Evolutionary conservation across 2,329 filamentous ascomycete species (phyloP).

Genomic region (Leptoxyphium fumago): DNA sequence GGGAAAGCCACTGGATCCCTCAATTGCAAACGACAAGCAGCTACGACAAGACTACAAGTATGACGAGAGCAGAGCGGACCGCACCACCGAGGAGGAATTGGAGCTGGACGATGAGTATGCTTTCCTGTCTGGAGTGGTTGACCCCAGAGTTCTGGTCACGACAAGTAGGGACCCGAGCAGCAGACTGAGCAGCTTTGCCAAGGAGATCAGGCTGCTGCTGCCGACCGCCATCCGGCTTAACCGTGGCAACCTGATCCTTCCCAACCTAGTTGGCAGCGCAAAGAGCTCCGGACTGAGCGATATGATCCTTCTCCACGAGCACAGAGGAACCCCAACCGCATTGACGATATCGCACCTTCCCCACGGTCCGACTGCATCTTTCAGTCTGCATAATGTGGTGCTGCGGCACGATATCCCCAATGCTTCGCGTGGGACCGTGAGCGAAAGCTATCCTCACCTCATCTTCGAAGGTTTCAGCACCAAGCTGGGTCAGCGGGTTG

Average conservation of each 20-base stretch:
- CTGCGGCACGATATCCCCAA: constrained; percentile 87
- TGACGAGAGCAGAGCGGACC: constrained; percentile 65
- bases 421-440: constrained; percentile 70
- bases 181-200: constrained; percentile 75
- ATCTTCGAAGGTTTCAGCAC: constrained; percentile 91
- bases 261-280: constrained; percentile 70
- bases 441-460: constrained; percentile 83
- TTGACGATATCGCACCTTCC: constrained; percentile 78
- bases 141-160: constrained; percentile 77
- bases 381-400: constrained; percentile 84
- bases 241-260: constrained; percentile 75
- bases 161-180: constrained; percentile 81
- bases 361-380: constrained; percentile 75
- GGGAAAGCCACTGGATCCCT: constrained; percentile 69
- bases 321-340: constrained; percentile 81
- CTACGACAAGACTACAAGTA: constrained; percentile 84
- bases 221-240: constrained; percentile 82
- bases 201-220: constrained; percentile 72
- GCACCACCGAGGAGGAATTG: constrained; percentile 51
- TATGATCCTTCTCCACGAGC: constrained; percentile 77
- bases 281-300: constrained; percentile 70
- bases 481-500: constrained; percentile 63
- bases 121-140: constrained; percentile 77
- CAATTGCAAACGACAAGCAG: constrained; percentile 72
- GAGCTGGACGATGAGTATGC: constrained; percentile 83